Evolutionary conservation across 2,329 filamentous ascomycete species (phyloP), one percentile per base, ranked within the genome.

Genomic region (Daldinia eschscholtzii): DNA sequence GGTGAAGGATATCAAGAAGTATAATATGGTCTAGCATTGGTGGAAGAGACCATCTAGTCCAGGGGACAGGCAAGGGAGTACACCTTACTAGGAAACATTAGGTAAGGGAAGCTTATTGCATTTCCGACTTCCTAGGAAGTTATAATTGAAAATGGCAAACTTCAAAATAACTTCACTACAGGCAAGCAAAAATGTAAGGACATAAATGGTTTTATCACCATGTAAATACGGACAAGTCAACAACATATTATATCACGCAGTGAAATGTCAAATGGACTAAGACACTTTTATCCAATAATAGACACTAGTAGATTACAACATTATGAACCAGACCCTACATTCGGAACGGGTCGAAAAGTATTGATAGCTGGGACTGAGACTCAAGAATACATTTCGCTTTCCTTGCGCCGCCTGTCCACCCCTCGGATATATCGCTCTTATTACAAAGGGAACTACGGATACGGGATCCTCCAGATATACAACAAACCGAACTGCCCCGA

Each of bases 301-400:
- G 76, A 81, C 77, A 82, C 77, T 81, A 80, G 75, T 79, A 79
- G 80, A 83, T 82, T 83, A 83, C 80, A 82, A 78, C 77, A 80
- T 79, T 80, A 81, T 76, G 78, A 80, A 81, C 77, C 77, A 79
- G 75, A 81, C 78, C 79, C 79, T 74, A 67, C 63, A 76, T 76
- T 78, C 77, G 58, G 65, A n/a, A 72, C 65, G 68, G 73, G 69
- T 59, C 39, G 64, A 68, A 64, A 35, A 62, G 44, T 58, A 65
- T 63, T 57, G 67, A 63, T 55, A 68, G 73, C 76, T 76, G 70
- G 70, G 58, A 64, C 61, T 39, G 53, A 70, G 59, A 59, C 50
- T 64, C 46, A 18, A 52, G 57, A 62, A 62, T 66, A 69, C 65
- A 64, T 66, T 9, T 62, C 59, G 62, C 62, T 61, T 64, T 57